A percentile compares a stretch with the other conserved stretches of the same genome.
These are phyloP conservation scores for Blastocystis sp. DNA, from an alignment of 352 stramenopile genomes.

Conservation along the genomic window DNA sequence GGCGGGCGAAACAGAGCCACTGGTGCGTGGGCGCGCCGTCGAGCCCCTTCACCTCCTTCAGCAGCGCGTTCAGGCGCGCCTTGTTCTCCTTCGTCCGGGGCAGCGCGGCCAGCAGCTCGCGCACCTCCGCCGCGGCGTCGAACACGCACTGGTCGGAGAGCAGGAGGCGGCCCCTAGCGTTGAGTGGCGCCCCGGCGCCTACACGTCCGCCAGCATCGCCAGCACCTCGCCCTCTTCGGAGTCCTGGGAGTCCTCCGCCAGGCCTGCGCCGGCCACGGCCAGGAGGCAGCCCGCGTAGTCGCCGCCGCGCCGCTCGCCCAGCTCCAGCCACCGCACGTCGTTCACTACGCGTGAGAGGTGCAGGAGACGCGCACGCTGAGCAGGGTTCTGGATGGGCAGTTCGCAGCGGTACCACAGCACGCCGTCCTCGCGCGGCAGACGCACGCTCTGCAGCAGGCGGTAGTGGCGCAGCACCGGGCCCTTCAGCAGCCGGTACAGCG, in stretches of 20 bases:
- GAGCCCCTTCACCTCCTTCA: slow-evolving; percentile 9
- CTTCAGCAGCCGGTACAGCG: slow-evolving; percentile 13
- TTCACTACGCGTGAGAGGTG: neutral
- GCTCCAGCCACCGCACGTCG: neutral
- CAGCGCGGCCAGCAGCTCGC: neutral
- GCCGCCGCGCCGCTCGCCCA: neutral
- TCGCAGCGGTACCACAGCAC: slow-evolving; percentile 29
- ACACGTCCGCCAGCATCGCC: slow-evolving; percentile 1
- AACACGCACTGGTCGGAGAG: neutral
- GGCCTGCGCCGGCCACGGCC: neutral
- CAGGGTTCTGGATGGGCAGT: neutral
- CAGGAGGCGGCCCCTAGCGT: slow-evolving; percentile 6
- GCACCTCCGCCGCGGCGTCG: neutral
- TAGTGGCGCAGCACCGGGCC: slow-evolving; percentile 13
- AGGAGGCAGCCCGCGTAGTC: neutral
- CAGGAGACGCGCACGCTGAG: neutral
- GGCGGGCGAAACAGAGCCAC: neutral
- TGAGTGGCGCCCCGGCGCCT: neutral
- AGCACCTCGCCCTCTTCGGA: neutral
- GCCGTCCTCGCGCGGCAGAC: neutral
- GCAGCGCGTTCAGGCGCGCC: neutral
- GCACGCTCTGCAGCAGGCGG: neutral
- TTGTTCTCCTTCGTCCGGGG: slow-evolving; percentile 59
- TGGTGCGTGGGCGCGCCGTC: slow-evolving; percentile 4
- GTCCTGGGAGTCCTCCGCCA: neutral